Evolutionary conservation across 257 asterid genomes (phyloP).

Genomic region (Petrea volubilis): DNA sequence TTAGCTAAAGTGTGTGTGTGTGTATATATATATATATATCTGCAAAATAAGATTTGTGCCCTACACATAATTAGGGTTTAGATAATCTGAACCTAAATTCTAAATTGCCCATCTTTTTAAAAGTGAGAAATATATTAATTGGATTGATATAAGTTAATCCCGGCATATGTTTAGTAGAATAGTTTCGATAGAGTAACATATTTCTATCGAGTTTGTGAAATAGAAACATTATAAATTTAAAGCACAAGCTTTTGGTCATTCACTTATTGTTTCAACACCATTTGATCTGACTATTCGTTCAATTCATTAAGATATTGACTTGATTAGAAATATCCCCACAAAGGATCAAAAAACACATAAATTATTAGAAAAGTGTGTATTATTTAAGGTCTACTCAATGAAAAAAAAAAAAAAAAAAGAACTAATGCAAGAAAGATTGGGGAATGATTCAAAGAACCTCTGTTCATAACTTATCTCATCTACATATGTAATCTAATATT

Average conservation of each 20-base stretch:
- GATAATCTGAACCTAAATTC: too few relatives aligned
- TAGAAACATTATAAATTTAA: neutral
- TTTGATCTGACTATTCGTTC: neutral
- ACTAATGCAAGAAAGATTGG: neutral
- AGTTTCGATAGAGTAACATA: too few relatives aligned
- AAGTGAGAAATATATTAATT: too few relatives aligned
- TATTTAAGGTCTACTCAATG: slow-evolving; percentile 15
- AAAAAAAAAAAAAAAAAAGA: neutral
- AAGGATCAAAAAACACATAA: neutral
- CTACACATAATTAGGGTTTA: too few relatives aligned
- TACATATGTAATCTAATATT: neutral
- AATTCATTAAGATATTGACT: neutral
- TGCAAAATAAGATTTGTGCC: too few relatives aligned
- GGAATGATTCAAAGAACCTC: slow-evolving; percentile 25
- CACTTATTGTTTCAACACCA: neutral
- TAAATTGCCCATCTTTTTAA: too few relatives aligned
- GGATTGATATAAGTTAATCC: too few relatives aligned
- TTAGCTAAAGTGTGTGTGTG: too few relatives aligned
- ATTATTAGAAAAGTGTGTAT: slow-evolving; percentile 1
- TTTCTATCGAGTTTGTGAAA: too few relatives aligned
- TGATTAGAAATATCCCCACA: slow-evolving; percentile 13
- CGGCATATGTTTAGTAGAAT: too few relatives aligned
- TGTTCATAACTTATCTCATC: neutral
- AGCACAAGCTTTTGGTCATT: neutral
- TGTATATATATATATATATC: too few relatives aligned